A percentile compares a stretch with the other conserved stretches of the same genome.
Conservation (phyloP, 805 yeast species). For the Candida railenensis region DNA sequence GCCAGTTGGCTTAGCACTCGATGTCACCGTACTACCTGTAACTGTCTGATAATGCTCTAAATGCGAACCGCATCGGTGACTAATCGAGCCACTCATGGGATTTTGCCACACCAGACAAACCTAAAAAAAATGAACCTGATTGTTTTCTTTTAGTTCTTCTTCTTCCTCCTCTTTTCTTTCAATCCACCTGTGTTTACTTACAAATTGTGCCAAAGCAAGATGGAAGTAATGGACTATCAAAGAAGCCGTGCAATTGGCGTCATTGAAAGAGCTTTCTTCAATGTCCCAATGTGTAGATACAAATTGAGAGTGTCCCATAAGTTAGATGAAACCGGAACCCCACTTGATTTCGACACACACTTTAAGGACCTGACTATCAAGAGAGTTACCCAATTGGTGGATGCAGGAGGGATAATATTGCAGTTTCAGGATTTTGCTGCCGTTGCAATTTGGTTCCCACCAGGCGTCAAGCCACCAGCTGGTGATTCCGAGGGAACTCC, state of each 20-base stretch:
- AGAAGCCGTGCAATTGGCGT: slow-evolving; percentile 1
- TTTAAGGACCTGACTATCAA: neutral
- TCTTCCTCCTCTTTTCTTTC: too few species aligned
- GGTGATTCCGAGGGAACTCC: neutral
- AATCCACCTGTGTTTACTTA: neutral
- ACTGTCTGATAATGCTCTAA: too few species aligned
- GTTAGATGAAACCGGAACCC: slow-evolving; percentile 2
- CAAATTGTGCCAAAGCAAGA: neutral
- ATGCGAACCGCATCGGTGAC: too few species aligned
- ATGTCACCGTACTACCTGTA: too few species aligned
- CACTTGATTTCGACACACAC: slow-evolving; percentile 1
- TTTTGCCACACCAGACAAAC: too few species aligned
- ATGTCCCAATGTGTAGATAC: slow-evolving; percentile 1
- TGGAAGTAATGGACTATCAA: neutral
- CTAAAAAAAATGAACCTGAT: too few species aligned
- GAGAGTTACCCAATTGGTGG: slow-evolving; percentile 1
- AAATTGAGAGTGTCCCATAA: neutral
- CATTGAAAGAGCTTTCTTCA: slow-evolving; percentile 3
- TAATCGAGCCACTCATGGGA: too few species aligned
- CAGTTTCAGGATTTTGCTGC: slow-evolving; percentile 9
- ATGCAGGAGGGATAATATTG: slow-evolving; percentile 4
- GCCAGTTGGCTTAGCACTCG: too few species aligned
- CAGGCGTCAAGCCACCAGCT: slow-evolving; percentile 4
- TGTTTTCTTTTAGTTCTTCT: too few species aligned
- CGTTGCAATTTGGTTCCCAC: slow-evolving; percentile 11